Evolutionary conservation across 148 eudicot genomes (phyloP).

Genomic region (Nepenthes mirabilis): DNA sequence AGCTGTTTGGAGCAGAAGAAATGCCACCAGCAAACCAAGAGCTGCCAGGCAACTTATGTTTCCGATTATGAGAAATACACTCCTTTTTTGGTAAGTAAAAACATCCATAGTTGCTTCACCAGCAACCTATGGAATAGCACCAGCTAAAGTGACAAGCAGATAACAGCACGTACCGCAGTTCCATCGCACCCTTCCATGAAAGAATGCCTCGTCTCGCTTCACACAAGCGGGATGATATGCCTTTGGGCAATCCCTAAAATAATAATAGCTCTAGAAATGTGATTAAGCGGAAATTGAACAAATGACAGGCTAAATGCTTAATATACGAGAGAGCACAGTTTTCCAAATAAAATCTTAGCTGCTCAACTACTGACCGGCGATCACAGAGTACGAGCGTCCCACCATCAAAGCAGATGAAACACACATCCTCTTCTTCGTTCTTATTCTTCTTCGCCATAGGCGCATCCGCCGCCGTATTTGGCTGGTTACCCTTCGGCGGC

Average conservation of each 20-base stretch:
- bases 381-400: conserved; percentile 82
- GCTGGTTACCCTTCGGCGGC: conserved; percentile 34
- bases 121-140: no score
- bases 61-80: neutral
- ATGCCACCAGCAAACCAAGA: no score
- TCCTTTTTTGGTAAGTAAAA: no score
- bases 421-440: conserved; percentile 77
- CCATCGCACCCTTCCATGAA: conserved; percentile 52
- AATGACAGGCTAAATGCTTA: neutral
- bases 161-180: conserved; percentile 50
- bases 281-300: neutral
- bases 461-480: conserved; percentile 13
- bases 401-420: conserved; percentile 90
- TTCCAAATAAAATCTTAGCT: neutral
- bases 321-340: neutral
- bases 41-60: no score
- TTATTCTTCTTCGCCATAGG: conserved; percentile 20
- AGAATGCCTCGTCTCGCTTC: conserved; percentile 72
- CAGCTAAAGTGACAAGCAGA: no score
- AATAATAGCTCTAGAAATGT: no score
- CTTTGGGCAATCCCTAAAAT: conserved; percentile 73
- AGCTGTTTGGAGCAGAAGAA: no score
- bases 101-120: no score
- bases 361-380: conserved; percentile 36
- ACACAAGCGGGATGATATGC: conserved; percentile 92